Evolutionary conservation across 2,329 filamentous ascomycete species (phyloP).

Genomic region (Alternaria novae-zelandiae): DNA sequence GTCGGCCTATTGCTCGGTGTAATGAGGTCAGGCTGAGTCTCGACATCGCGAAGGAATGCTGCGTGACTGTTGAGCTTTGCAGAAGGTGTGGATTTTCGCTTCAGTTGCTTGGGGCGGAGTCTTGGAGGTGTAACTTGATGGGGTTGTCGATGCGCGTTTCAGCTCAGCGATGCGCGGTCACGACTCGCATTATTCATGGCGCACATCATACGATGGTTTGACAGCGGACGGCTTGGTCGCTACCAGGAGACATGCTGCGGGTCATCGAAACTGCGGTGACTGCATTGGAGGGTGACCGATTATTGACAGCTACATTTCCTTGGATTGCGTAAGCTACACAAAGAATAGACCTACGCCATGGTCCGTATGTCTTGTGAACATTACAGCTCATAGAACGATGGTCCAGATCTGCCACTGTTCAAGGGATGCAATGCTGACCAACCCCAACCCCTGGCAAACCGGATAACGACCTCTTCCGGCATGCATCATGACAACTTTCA

Average conservation of each 20-base stretch:
- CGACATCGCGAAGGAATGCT: not conserved
- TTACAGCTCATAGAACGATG: too few relatives aligned
- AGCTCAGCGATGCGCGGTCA: not conserved
- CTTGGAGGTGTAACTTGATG: not conserved
- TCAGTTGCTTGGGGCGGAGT: not conserved
- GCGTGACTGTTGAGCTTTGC: not conserved
- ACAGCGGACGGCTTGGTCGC: not conserved
- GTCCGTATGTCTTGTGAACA: not conserved
- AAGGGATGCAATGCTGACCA: not conserved
- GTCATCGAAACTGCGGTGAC: not conserved
- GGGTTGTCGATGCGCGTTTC: not conserved
- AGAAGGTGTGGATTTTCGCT: not conserved
- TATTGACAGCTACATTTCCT: not conserved
- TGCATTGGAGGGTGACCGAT: not conserved
- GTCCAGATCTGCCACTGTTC: not conserved
- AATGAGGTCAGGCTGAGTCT: not conserved
- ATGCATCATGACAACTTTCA: not conserved
- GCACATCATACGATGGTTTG: not conserved
- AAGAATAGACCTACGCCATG: not conserved
- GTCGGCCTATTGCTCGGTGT: not conserved
- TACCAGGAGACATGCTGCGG: not conserved
- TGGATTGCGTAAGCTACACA: not conserved
- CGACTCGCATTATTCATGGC: not conserved
- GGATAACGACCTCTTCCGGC: not conserved
- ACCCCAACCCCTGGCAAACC: not conserved